A percentile compares a stretch with the other conserved stretches of the same genome.
These are phyloP conservation scores for Lachnellula hyalina DNA, from an alignment of 2,329 filamentous ascomycete species.

Conservation along the genomic window DNA sequence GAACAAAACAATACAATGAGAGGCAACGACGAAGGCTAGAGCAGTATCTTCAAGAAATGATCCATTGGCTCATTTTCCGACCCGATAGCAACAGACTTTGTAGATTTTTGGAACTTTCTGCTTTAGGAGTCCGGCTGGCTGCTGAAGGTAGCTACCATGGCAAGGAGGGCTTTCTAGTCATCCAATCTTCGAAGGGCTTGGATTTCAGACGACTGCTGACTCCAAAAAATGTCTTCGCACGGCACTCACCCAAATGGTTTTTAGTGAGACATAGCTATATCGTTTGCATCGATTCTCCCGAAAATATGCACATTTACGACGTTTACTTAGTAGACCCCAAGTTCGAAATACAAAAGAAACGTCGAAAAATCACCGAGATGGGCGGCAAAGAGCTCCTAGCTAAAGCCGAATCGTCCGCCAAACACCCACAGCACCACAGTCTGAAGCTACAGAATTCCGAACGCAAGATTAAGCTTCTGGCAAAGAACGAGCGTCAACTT, in stretches of 20 bases:
- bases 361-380: constrained; percentile 48
- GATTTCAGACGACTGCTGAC: constrained; percentile 79
- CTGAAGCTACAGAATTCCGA: constrained; percentile 88
- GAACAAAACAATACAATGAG: constrained; percentile 58
- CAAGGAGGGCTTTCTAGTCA: constrained; percentile 91
- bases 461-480: constrained; percentile 84
- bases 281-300: constrained; percentile 95
- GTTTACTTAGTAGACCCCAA: constrained; percentile 93
- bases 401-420: constrained; percentile 31
- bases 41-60: constrained; percentile 86
- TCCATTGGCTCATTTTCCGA: constrained; percentile 93
- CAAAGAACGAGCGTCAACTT: constrained; percentile 82
- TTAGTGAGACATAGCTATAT: constrained; percentile 96
- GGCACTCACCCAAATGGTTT: constrained; percentile 95
- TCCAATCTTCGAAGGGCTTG: constrained; percentile 83
- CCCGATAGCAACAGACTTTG: constrained; percentile 93
- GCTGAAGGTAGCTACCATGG: constrained; percentile 96
- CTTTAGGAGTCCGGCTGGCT: constrained; percentile 85
- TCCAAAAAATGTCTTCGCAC: constrained; percentile 69
- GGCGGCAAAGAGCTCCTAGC: constrained; percentile 55
- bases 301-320: constrained; percentile 98
- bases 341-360: constrained; percentile 77
- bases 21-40: constrained; percentile 81
- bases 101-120: constrained; percentile 92
- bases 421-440: constrained; percentile 66